Base-by-base conservation (phyloP, 345 rosid genomes). In the Eucalyptus cloeziana region DNA sequence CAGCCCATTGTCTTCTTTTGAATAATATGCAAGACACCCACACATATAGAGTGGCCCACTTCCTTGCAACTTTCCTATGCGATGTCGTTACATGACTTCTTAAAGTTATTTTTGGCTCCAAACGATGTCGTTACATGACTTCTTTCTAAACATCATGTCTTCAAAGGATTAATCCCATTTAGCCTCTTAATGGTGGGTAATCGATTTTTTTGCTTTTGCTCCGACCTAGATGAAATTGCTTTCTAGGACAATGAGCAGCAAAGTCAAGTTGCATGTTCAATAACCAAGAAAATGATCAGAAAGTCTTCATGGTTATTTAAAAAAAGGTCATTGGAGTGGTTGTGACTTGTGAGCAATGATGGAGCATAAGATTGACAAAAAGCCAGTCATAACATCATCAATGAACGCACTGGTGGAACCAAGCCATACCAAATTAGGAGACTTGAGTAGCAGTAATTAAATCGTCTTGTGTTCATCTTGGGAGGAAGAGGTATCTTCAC, bases 51-150 rank as follows among this genome's bases (percentile, higher is more conserved):
- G 58, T 52, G 58, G 10, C 25, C 5, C 58, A 21, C 58, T 52
- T 52, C 58, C 4, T 19, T 52, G 4, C 10, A 21, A 52, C 58
- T 52, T 52, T 21, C 10, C 25, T 3, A 9, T 33, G 5, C 2
- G 0, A 19, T 1, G 12, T 19, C 24, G 2, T 33, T 17, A 19
- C 45, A 5, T 10, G 3, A 37, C 45, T 37, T 10, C 58, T 52
- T 7, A 19, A 4, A 37, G 81, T 71, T 71, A 37, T 3, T 37
- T 71, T 71, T 71, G 44, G 44, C 81, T 17, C 25, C 10, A 9
- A 69, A 9, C 2, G 0, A 19, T 1, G 12, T 19, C 24, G 2
- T 33, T 17, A 19, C 45, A 5, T 10, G 3, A 37, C 45, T 37
- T 10, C 45, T 37, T 71, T 5, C 6, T 22, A 40, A 71, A 9